Evolutionary conservation across 1,284 basidiomycete genomes (phyloP), one percentile per base, ranked within the genome.

Genomic region (Golubevia sp.): DNA sequence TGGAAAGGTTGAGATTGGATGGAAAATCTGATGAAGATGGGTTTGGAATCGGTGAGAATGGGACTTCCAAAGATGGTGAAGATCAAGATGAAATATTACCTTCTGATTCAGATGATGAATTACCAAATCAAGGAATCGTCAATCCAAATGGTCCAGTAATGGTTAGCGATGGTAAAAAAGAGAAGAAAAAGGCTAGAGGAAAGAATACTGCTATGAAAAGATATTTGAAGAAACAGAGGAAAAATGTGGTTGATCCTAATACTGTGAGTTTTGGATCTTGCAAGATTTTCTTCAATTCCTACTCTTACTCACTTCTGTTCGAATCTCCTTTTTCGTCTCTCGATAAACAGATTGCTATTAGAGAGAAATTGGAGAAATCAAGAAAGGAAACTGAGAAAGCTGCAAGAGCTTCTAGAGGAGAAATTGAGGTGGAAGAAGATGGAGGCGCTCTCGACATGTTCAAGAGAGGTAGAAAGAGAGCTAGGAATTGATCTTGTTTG

Each of bases 181-280:
- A 79, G 53, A 79, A 77, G 64, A 73, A 77, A 51, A 58, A 71
- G 50, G 74, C 74, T 63, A 48, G 79, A 1, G 79, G 79, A 3
- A 74, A 74, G 66, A 79, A 80, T 59, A 72, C 67, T 44, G 64
- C 76, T 13, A 64, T 77, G 59, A 80, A 76, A 52, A 67, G 68
- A 25, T 80, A 79, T 48, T 53, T 80, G 30, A 68, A 74, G 61
- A 80, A 80, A 66, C 76, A 80, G 69, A 55, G 71, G 30, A 71
- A 67, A 52, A 82, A 82, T 49, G 79, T 82, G 18, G 64, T 80
- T 24, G 77, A 80, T 56, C 74, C 74, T 8, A 76, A 73, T 49
- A 70, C 65, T 30, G 56, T 63, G 56, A 53, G 55, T 51, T 50
- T 23, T 24, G 21, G n/a, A n/a, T n/a, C n/a, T n/a, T n/a, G n/a